Percentiles rank a stretch among this genome's conserved stretches.
These are phyloP conservation scores for Malus hybrid DNA, from an alignment of 331 rosid species.

Conservation along the genomic window DNA sequence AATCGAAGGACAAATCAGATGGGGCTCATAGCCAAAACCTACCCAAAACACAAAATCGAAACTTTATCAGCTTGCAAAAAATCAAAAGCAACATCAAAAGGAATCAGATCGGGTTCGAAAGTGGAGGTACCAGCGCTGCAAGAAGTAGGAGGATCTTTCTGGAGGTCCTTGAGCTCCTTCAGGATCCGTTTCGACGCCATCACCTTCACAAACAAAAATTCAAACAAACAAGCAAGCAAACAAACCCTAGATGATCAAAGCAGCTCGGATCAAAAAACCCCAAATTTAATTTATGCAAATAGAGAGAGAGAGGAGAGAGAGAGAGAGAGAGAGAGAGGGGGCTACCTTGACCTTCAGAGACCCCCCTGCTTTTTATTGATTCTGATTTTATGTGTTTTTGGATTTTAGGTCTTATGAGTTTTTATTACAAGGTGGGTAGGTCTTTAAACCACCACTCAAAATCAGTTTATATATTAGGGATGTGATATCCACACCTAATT, in stretches of 20 bases:
- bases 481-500: too few relatives aligned
- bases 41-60: background rate
- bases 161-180: too few relatives aligned
- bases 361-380: constrained; percentile 1
- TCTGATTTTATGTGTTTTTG: background rate
- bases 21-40: background rate
- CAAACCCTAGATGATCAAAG: constrained; percentile 15
- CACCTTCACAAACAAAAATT: background rate
- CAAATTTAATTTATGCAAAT: background rate
- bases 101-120: background rate
- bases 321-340: too few relatives aligned
- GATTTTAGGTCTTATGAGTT: background rate
- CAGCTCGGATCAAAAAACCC: background rate
- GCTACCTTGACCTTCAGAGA: background rate
- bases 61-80: background rate
- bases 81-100: background rate
- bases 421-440: background rate
- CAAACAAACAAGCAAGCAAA: background rate
- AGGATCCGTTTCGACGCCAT: constrained; percentile 65
- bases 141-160: too few relatives aligned
- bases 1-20: background rate
- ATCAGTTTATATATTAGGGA: background rate
- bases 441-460: background rate
- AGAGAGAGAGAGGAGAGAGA: background rate
- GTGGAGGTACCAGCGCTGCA: constrained; percentile 14